Percentiles rank a stretch among this genome's conserved stretches.
Evolutionary conservation across 495 filamentous ascomycete genomes (phyloP).

Genomic region (Glutinoglossum americanum): DNA sequence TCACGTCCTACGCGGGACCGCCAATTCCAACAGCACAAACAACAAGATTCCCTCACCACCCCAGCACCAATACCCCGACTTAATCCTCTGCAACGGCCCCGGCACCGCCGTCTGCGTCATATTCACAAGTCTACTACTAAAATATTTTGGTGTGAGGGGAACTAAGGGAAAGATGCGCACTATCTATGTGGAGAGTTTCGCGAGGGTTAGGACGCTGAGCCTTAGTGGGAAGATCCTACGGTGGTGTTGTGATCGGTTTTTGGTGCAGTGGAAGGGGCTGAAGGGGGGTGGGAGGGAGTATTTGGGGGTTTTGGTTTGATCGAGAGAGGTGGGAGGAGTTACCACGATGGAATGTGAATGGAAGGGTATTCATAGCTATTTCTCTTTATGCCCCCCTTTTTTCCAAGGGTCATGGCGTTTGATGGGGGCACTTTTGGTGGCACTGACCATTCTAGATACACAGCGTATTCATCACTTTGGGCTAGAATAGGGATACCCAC

Average conservation of each 20-base stretch:
- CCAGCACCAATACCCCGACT: constrained; percentile 29
- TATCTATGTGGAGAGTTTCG: constrained; percentile 85
- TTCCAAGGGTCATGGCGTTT: too few relatives aligned
- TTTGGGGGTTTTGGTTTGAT: constrained; percentile 2
- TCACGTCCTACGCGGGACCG: constrained; percentile 15
- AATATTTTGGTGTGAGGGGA: constrained; percentile 30
- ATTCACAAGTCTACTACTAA: constrained; percentile 41
- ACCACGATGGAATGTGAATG: too few relatives aligned
- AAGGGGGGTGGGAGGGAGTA: constrained; percentile 12
- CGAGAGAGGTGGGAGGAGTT: too few relatives aligned
- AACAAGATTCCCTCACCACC: constrained; percentile 12
- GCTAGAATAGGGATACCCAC: too few relatives aligned
- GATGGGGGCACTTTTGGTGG: too few relatives aligned
- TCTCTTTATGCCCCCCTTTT: too few relatives aligned
- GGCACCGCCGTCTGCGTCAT: constrained; percentile 68
- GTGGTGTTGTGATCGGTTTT: constrained; percentile 40
- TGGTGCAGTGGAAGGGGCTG: constrained; percentile 53
- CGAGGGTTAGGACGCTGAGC: constrained; percentile 57
- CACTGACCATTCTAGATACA: too few relatives aligned
- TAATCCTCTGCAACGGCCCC: constrained; percentile 77
- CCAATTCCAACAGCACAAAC: background rate
- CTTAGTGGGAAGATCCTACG: constrained; percentile 55
- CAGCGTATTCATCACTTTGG: too few relatives aligned
- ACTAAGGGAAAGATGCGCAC: constrained; percentile 34
- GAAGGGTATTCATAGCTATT: too few relatives aligned